Percentiles rank a stretch among this genome's conserved stretches.
Evolutionary conservation across 495 filamentous ascomycete genomes (phyloP).

Genomic region (Cairneyella variabilis): DNA sequence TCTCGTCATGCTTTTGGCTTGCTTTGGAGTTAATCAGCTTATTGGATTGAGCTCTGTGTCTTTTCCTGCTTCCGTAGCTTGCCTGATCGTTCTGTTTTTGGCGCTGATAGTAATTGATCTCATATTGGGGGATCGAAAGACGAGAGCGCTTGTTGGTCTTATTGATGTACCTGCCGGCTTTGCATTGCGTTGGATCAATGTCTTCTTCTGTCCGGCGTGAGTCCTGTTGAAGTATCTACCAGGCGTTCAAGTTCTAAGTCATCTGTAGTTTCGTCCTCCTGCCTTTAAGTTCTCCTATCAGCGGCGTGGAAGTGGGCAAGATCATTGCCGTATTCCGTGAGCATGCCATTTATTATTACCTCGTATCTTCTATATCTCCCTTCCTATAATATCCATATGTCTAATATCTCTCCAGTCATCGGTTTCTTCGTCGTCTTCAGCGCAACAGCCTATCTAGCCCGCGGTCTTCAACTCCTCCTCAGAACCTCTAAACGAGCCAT

Average conservation of each 20-base stretch:
- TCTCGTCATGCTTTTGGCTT: slow-evolving; percentile 42
- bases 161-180: slow-evolving; percentile 50
- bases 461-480: slow-evolving; percentile 42
- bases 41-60: slow-evolving; percentile 42
- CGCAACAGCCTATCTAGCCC: slow-evolving; percentile 44
- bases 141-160: slow-evolving; percentile 36
- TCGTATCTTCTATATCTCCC: neutral
- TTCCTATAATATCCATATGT: neutral
- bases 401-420: slow-evolving; percentile 33
- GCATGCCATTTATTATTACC: slow-evolving; percentile 8
- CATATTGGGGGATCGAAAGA: slow-evolving; percentile 41
- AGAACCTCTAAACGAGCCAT: slow-evolving; percentile 45
- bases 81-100: slow-evolving; percentile 45
- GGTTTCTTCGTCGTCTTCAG: slow-evolving; percentile 44
- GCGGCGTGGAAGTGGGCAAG: slow-evolving; percentile 47
- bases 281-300: slow-evolving; percentile 46
- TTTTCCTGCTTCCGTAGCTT: slow-evolving; percentile 52
- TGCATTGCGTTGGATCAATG: slow-evolving; percentile 51
- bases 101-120: slow-evolving; percentile 38
- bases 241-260: neutral
- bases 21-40: slow-evolving; percentile 47
- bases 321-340: slow-evolving; percentile 50
- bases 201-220: slow-evolving; percentile 47
- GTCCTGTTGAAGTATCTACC: neutral
- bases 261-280: slow-evolving; percentile 42